Conservation (phyloP, 164 flowering plant species). For the Piper betle region DNA sequence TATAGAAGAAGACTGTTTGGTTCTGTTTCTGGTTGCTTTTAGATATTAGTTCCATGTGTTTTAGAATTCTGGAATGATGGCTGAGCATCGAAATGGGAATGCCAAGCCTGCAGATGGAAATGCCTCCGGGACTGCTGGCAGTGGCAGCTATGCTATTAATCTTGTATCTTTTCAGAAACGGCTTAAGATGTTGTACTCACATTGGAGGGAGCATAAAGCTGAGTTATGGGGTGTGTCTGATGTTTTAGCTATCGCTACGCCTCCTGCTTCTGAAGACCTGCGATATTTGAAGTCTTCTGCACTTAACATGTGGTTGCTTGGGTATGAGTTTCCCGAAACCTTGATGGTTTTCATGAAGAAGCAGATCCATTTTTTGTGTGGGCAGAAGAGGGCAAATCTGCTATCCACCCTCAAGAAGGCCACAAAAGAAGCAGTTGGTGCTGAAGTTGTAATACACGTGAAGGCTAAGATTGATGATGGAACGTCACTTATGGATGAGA, state of each 20-base stretch:
- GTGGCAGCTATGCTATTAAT: conserved; percentile 25
- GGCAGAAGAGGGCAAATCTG: conserved; percentile 61
- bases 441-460: conserved; percentile 56
- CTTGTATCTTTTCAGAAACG: conserved; percentile 33
- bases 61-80: conserved; percentile 13
- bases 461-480: conserved; percentile 62
- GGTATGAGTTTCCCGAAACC: conserved; percentile 79
- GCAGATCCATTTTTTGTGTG: conserved; percentile 62
- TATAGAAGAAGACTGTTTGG: too few species aligned
- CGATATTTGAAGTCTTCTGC: conserved; percentile 72
- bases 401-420: conserved; percentile 39
- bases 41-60: too few species aligned
- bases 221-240: conserved; percentile 49
- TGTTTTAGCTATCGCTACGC: conserved; percentile 54
- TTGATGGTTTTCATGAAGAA: conserved; percentile 56
- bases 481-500: conserved; percentile 30
- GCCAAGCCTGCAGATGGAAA: conserved; percentile 12
- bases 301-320: conserved; percentile 61
- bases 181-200: conserved; percentile 36
- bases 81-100: conserved; percentile 21
- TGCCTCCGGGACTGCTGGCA: not conserved
- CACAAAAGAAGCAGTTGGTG: conserved; percentile 37
- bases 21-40: too few species aligned
- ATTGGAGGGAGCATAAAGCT: conserved; percentile 38
- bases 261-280: conserved; percentile 61